Evolutionary conservation across 148 eudicot genomes (phyloP).

Genomic region (Rhododendron simsii): DNA sequence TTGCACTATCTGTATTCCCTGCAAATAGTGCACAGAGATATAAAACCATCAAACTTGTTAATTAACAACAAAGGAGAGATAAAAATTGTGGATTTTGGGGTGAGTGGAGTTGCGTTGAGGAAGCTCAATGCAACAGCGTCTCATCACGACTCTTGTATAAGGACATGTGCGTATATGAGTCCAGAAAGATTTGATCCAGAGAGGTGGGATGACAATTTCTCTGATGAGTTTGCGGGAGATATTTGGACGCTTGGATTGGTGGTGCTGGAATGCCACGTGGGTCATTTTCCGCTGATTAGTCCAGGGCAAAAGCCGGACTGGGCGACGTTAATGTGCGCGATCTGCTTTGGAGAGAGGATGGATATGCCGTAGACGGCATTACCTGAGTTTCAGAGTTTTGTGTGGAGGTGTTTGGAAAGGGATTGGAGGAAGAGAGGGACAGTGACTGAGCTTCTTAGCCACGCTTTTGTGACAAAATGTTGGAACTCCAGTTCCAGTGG

Average conservation of each 20-base stretch:
- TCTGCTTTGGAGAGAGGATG: conserved; percentile 14
- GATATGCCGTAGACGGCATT: conserved; percentile 15
- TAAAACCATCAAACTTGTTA: conserved; percentile 32
- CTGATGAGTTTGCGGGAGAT: conserved; percentile 24
- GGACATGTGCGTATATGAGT: conserved; percentile 36
- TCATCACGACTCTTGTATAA: neutral
- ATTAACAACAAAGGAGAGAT: conserved; percentile 22
- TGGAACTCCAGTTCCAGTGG: neutral
- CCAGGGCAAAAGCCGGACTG: conserved; percentile 16
- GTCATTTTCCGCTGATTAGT: conserved; percentile 17
- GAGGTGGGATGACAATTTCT: conserved; percentile 19
- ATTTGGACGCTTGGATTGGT: conserved; percentile 35
- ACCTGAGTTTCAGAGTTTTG: conserved; percentile 20
- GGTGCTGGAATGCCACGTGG: conserved; percentile 18
- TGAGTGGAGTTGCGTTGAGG: conserved; percentile 13
- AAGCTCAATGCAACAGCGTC: neutral
- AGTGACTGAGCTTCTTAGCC: conserved; percentile 25
- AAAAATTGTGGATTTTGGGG: conserved; percentile 34
- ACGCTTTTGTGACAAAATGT: conserved; percentile 21
- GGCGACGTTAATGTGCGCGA: neutral
- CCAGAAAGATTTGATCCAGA: conserved; percentile 31
- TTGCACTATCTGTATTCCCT: conserved; percentile 19
- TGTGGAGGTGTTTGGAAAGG: conserved; percentile 28
- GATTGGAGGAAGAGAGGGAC: conserved; percentile 34
- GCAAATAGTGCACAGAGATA: conserved; percentile 32